phyloP scores from a whole-genome alignment of 106 monocot genomes.

The Allium cepa region DNA sequence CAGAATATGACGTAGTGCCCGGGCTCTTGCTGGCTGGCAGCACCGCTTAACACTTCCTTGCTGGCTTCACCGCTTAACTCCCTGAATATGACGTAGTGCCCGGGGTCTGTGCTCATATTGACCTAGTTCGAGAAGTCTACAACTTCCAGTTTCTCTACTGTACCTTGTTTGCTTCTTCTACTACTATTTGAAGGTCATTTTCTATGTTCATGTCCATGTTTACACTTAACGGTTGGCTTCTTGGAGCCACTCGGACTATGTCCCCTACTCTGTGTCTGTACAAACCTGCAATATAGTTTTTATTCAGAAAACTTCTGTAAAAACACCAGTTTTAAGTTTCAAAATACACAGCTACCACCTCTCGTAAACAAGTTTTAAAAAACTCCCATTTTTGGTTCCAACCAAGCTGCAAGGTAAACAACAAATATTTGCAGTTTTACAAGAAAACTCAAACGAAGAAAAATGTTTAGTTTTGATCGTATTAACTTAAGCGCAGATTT shows the following conservation, averaged over 20 bases:
- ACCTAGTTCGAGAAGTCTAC: conserved; percentile 74
- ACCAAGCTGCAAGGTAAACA: no score
- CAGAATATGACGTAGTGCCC: no score
- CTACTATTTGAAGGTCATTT: conserved; percentile 50
- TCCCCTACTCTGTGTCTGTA: conserved; percentile 71
- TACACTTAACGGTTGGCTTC: conserved; percentile 58
- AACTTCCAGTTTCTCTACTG: conserved; percentile 27
- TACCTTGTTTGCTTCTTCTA: conserved; percentile 39
- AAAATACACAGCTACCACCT: no score
- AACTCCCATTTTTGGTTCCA: no score
- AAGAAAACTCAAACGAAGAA: no score
- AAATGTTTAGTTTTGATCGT: no score
- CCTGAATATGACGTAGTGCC: conserved; percentile 76
- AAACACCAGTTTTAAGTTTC: no score
- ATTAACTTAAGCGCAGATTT: no score
- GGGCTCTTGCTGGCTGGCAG: no score
- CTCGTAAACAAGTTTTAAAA: no score
- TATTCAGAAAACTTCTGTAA: no score
- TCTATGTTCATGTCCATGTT: conserved; percentile 71
- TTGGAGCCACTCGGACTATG: conserved; percentile 42
- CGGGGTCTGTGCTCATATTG: conserved; percentile 42
- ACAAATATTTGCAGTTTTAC: no score
- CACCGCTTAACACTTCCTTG: background rate
- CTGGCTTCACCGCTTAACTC: conserved; percentile 16
- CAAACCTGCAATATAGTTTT: conserved; percentile 25